phyloP scores from a whole-genome alignment of 805 yeast genomes.

The Yarrowia sp. region DNA sequence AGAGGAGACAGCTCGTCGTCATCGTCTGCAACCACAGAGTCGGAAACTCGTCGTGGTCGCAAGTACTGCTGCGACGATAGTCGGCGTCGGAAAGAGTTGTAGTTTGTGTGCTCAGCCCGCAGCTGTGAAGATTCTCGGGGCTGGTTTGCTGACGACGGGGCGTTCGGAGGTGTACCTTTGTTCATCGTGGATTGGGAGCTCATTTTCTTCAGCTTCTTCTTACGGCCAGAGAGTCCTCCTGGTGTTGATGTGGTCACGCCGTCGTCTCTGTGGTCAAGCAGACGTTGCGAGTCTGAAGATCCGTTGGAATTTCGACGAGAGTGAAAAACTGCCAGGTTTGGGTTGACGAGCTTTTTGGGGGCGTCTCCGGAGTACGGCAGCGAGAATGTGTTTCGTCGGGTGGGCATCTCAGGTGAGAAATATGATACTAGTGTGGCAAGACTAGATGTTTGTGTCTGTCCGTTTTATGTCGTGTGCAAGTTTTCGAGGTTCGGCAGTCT shows the following conservation, averaged over 20 bases:
- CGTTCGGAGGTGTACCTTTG: conserved; percentile 1
- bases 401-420: conserved; percentile 1
- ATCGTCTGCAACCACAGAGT: background rate
- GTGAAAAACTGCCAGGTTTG: conserved; percentile 12
- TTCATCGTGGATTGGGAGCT: background rate
- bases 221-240: background rate
- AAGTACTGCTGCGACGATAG: conserved; percentile 7
- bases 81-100: conserved; percentile 22
- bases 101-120: conserved; percentile 14
- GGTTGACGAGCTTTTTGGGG: conserved; percentile 16
- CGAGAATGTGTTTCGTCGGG: conserved; percentile 22
- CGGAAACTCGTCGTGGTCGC: conserved; percentile 12
- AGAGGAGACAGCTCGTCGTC: conserved; percentile 17
- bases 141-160: background rate
- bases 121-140: conserved; percentile 10
- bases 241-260: conserved; percentile 3
- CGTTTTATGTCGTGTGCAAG: background rate
- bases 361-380: conserved; percentile 19
- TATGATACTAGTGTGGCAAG: background rate
- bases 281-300: conserved; percentile 17
- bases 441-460: background rate
- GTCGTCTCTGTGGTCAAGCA: conserved; percentile 17
- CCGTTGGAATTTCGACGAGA: conserved; percentile 22
- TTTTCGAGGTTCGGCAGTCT: background rate
- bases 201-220: conserved; percentile 1